A percentile compares a stretch with the other conserved stretches of the same genome.
Evolutionary conservation across 2,329 filamentous ascomycete species (phyloP).

Genomic region (Fusarium sp.): DNA sequence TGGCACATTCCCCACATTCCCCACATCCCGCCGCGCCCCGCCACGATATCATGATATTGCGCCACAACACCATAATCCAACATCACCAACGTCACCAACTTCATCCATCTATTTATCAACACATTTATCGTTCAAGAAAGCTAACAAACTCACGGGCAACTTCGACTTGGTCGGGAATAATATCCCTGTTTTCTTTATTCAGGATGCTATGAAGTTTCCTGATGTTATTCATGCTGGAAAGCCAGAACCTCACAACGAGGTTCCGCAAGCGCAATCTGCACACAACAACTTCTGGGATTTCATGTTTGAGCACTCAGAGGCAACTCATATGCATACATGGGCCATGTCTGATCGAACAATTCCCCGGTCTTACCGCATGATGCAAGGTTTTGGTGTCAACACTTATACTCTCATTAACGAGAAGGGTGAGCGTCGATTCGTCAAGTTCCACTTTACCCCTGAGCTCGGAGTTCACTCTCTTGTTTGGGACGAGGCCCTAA

Average conservation of each 20-base stretch:
- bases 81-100: background rate
- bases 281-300: slow-evolving; percentile 87
- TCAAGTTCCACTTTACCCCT: slow-evolving; percentile 83
- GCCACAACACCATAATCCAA: background rate
- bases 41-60: background rate
- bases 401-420: slow-evolving; percentile 78
- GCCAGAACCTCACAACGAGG: slow-evolving; percentile 76
- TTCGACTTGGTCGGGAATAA: slow-evolving; percentile 82
- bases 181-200: slow-evolving; percentile 81
- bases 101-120: background rate
- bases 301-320: slow-evolving; percentile 70
- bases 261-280: slow-evolving; percentile 77
- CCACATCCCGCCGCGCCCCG: background rate
- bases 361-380: slow-evolving; percentile 82
- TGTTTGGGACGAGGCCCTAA: slow-evolving; percentile 83
- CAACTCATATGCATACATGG: slow-evolving; percentile 85
- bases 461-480: slow-evolving; percentile 81
- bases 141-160: slow-evolving; percentile 55
- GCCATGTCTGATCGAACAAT: slow-evolving; percentile 80
- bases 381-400: slow-evolving; percentile 89
- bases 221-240: slow-evolving; percentile 74
- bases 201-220: slow-evolving; percentile 80
- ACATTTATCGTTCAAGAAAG: background rate
- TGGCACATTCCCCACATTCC: too few relatives aligned
- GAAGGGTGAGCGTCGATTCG: slow-evolving; percentile 76